Evolutionary conservation across 2,329 filamentous ascomycete species (phyloP), one percentile per base, ranked within the genome.

Genomic region (Didymella exigua): DNA sequence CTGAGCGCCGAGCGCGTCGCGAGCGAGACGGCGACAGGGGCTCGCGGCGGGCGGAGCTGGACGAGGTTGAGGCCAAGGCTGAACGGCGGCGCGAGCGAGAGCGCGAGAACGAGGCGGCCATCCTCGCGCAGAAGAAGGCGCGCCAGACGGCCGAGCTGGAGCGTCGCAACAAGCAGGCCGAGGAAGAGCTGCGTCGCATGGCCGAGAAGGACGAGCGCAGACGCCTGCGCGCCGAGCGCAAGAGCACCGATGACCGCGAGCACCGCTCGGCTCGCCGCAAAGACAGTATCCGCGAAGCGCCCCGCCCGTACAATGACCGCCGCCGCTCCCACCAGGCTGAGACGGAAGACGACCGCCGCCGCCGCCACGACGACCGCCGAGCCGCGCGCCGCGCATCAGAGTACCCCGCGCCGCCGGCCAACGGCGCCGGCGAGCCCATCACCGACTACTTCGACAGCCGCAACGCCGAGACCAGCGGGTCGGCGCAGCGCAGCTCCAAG

Each of bases 371-470:
- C 43, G 76, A 77, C 26, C 75, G 75, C 31, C 60, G 74, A 49
- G 57, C 65, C 6, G 71, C 75, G 38, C 76, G 76, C 44, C 72
- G 70, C 40, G 70, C 71, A 9, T 75, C 74, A 38, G 71, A 71
- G 34, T 66, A 69, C 18, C 52, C 69, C 14, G 19, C 54, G 10
- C 40, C 49, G 14, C 48, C 54, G 34, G 56, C 41, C 16, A 49
- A 49, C 11, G 73, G 59, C 24, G 33, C 48, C 6, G 73, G 58
- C 66, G 73, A 75, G 42, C 72, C 75, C 54, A 74, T 74, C 43
- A 70, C 65, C 34, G 77, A 77, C 56, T 78, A 79, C 69, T 79
- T 78, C 61, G 77, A 79, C 63, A 66, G 71, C 58, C 77, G 77
- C 64, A 79, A 79, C 60, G 37, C 30, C 62, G 61, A 53, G 49